Evolutionary conservation across 768 basidiomycete genomes (phyloP), one percentile per base, ranked within the genome.

Genomic region (Xerocomellus chrysenteron): DNA sequence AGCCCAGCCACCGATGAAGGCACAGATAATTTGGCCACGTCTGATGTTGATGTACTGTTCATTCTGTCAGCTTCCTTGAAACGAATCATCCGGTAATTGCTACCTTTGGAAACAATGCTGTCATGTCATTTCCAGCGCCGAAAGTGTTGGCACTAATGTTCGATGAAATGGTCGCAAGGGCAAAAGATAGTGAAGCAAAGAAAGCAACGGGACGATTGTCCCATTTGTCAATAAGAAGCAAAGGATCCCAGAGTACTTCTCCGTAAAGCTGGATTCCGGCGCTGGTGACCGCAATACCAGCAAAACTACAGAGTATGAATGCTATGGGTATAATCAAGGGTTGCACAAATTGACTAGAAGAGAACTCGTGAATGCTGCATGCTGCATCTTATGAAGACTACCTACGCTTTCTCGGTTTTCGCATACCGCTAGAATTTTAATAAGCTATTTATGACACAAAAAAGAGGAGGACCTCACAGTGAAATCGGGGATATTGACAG

Each of bases 401-500:
- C 82, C 64, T 64, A 87, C 86, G 82, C 82, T 70, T 76, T 67
- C 66, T 87, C 85, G 50, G 77, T 80, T 64, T 82, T 86, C 1
- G 90, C 88, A 68, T 93, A 92, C 63, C 92, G 82, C 79, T 86
- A 33, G 5, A 44, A 26, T 28, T 47, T n/a, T 44, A 5, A 36
- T 56, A 6, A 65, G 63, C n/a, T 17, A 43, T 21, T 28, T 21
- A 16, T 4, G 10, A 36, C 4, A 12, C 16, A n/a, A 26, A 41
- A 70, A 26, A 45, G 41, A 10, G 10, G 16, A 40, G 4, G 8
- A 35, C 4, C 72, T 50, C 55, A 78, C 75, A 14, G 91, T 92
- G 62, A 94, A 92, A 70, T 95, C 93, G 9, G 92, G 87, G 54
- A 92, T 91, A 64, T 92, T 92, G 57, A 90, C 85, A 0, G 85